Evolutionary conservation across 192 early-diverging fungal genomes (phyloP), one percentile per base, ranked within the genome.

Genomic region (Phycomyces blakesleeanus): DNA sequence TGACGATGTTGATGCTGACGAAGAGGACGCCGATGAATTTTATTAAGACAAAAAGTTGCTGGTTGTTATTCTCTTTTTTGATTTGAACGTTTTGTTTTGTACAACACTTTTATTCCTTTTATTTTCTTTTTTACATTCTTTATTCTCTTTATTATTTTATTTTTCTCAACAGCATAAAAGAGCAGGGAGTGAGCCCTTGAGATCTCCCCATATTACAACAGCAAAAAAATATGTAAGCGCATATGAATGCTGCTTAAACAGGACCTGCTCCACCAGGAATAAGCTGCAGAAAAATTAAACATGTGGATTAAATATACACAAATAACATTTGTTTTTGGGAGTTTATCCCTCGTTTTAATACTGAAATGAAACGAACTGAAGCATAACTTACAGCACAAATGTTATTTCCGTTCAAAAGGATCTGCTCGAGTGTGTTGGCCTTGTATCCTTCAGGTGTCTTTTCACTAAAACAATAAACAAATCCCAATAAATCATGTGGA

Each of bases 351-450:
- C n/a, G n/a, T n/a, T n/a, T n/a, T n/a, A n/a, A n/a, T n/a, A n/a
- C n/a, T n/a, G n/a, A n/a, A n/a, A n/a, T n/a, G n/a, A n/a, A 44
- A 44, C 11, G 9, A 26, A 61, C 0, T 10, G 29, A 1, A n/a
- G n/a, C 58, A 15, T 12, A 34, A 27, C 62, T 63, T 67, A 97
- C 88, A 89, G 97, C 94, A 78, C 93, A 94, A 54, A 98, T 95
- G 74, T 97, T 95, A 77, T 92, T 97, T 10, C 97, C 97, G 72
- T 98, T 98, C 37, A 98, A 82, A 39, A 98, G 80, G 41, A 98
- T 93, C 67, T 96, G 91, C 27, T 93, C 85, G 49, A 94, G 78
- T 49, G 91, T 86, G 54, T 83, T 90, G 4, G 84, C 80, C 60
- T 88, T 87, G 53, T 83, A 77, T 40, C 89, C 89, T 53, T 93